phyloP scores from a whole-genome alignment of 2,329 filamentous ascomycete species.

The Fusarium pilosicola region DNA sequence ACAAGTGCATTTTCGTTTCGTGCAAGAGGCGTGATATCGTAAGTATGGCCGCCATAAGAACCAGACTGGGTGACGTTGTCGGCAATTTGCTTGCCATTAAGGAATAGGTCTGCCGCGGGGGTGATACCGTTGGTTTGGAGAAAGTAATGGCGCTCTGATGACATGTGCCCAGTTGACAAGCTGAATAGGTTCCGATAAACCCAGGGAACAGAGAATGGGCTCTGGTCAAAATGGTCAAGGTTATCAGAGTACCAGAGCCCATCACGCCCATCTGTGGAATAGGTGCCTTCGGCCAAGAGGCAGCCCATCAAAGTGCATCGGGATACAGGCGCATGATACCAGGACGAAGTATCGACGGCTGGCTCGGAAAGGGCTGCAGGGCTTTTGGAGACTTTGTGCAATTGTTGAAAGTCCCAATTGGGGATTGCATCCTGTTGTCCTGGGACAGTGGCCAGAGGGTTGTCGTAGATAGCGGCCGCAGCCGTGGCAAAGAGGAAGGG shows the following conservation, averaged over 20 bases:
- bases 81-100: background rate
- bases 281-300: background rate
- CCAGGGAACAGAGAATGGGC: background rate
- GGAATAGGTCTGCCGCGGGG: background rate
- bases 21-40: background rate
- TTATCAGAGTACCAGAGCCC: background rate
- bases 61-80: background rate
- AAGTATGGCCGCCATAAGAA: background rate
- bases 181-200: background rate
- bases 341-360: background rate
- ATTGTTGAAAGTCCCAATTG: background rate
- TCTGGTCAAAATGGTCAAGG: background rate
- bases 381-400: background rate
- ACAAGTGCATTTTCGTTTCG: background rate
- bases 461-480: background rate
- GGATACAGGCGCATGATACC: background rate
- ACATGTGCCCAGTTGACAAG: background rate
- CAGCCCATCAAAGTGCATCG: background rate
- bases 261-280: background rate
- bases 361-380: background rate
- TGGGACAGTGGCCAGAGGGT: background rate
- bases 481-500: background rate
- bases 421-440: background rate
- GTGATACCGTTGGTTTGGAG: background rate
- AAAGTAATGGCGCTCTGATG: background rate